A percentile compares a stretch with the other conserved stretches of the same genome.
Evolutionary conservation across 148 eudicot species (phyloP).

Genomic region (Rhododendron kiyosumense): DNA sequence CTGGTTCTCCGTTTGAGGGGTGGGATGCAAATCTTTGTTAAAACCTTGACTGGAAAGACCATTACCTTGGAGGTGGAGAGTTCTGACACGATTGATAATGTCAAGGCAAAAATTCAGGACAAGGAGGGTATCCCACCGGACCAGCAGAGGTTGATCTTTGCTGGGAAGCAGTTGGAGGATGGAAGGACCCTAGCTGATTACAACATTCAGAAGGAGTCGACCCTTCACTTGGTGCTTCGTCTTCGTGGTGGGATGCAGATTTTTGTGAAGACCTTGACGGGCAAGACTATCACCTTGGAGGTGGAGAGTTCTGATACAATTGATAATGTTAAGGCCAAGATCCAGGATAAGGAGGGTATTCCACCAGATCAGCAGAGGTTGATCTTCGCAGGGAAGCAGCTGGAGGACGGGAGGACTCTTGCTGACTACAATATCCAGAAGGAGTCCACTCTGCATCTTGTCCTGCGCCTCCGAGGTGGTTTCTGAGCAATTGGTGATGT

Average conservation of each 20-base stretch:
- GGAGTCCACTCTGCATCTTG: slow-evolving; percentile 1
- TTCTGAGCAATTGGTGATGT: neutral
- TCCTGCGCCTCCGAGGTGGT: slow-evolving; percentile 7
- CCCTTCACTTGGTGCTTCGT: neutral
- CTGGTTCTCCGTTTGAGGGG: neutral
- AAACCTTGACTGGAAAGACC: slow-evolving; percentile 3
- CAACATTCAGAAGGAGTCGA: neutral
- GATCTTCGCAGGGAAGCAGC: slow-evolving; percentile 1
- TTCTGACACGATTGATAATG: neutral
- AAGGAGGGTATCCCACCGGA: neutral
- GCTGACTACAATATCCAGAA: neutral
- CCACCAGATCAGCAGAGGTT: neutral
- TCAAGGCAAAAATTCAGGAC: neutral
- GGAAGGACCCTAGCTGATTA: neutral
- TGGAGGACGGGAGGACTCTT: neutral
- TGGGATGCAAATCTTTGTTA: neutral
- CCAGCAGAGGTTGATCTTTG: neutral
- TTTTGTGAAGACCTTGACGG: neutral
- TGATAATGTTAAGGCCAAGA: neutral
- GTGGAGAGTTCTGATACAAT: neutral
- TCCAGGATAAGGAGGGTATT: neutral
- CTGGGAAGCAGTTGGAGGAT: neutral
- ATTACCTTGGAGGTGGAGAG: slow-evolving; percentile 3
- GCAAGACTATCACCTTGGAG: neutral
- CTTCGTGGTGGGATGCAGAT: neutral